Percentiles rank a stretch among this genome's conserved stretches.
phyloP scores from a whole-genome alignment of 2,329 filamentous ascomycete genomes.

The Sporothrix euskadiensis region DNA sequence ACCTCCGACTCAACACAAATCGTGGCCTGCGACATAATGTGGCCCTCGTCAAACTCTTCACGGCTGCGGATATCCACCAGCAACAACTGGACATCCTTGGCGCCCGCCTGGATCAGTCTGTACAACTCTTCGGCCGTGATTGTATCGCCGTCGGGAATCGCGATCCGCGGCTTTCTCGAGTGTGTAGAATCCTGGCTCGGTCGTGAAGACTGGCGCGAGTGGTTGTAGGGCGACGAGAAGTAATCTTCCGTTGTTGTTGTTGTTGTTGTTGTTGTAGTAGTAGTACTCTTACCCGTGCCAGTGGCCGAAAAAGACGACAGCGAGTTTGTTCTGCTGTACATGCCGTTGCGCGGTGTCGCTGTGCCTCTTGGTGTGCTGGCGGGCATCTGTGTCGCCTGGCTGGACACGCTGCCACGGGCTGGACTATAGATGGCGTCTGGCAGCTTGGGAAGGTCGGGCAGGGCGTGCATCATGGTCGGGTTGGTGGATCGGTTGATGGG shows the following conservation, averaged over 20 bases:
- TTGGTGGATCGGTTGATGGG: not conserved
- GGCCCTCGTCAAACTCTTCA: conserved; percentile 80
- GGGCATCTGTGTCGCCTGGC: conserved; percentile 64
- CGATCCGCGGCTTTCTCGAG: conserved; percentile 44
- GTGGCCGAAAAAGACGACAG: conserved; percentile 42
- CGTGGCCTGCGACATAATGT: conserved; percentile 79
- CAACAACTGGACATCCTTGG: conserved; percentile 63
- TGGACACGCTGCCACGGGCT: conserved; percentile 68
- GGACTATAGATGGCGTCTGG: conserved; percentile 78
- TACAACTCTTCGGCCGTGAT: conserved; percentile 72
- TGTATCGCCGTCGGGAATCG: conserved; percentile 55
- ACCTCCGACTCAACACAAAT: conserved; percentile 87
- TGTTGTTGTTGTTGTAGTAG: conserved; percentile 27
- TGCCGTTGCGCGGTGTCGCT: conserved; percentile 64
- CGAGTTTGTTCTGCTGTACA: conserved; percentile 63
- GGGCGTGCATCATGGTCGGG: conserved; percentile 30
- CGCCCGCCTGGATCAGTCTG: conserved; percentile 62
- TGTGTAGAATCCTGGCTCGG: conserved; percentile 32
- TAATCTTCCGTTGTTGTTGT: conserved; percentile 38
- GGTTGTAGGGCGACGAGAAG: conserved; percentile 33
- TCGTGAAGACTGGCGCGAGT: conserved; percentile 35
- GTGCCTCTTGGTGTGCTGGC: conserved; percentile 65
- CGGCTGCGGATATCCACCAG: conserved; percentile 83
- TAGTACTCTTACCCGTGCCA: conserved; percentile 28
- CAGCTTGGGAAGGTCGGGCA: conserved; percentile 64